Evolutionary conservation across 176 grass and related monocot species (phyloP).

Genomic region (Alopecurus myosuroides): DNA sequence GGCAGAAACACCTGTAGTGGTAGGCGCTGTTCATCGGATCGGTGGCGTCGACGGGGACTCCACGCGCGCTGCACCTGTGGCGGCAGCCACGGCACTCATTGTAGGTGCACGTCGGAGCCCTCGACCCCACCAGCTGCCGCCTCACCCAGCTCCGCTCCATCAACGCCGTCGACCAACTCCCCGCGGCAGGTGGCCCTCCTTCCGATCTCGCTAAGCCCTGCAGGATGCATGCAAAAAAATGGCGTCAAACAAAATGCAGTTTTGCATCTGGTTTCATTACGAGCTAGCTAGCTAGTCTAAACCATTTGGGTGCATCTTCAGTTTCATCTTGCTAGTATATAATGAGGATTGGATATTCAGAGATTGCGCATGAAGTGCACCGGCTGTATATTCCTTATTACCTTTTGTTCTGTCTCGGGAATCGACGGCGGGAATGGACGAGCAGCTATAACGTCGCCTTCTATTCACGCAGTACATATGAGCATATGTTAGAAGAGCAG

Average conservation of each 20-base stretch:
- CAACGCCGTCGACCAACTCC: background rate
- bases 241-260: background rate
- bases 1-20: conserved; percentile 82
- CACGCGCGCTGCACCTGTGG: conserved; percentile 53
- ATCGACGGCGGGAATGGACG: background rate
- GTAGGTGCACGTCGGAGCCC: conserved; percentile 68
- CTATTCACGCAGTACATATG: background rate
- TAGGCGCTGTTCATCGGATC: conserved; percentile 91
- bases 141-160: background rate
- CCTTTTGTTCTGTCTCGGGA: background rate
- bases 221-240: background rate
- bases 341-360: background rate
- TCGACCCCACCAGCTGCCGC: conserved; percentile 59
- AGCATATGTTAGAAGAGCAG: background rate
- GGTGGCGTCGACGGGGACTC: conserved; percentile 58
- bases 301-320: background rate
- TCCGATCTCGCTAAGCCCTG: background rate
- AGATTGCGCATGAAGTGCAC: background rate
- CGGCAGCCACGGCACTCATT: conserved; percentile 83
- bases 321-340: background rate
- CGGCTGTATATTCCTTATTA: background rate
- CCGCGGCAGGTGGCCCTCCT: background rate
- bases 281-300: background rate
- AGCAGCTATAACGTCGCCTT: conserved; percentile 8
- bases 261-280: background rate